Evolutionary conservation across 805 yeast species (phyloP).

Genomic region (Metschnikowia rubicola): DNA sequence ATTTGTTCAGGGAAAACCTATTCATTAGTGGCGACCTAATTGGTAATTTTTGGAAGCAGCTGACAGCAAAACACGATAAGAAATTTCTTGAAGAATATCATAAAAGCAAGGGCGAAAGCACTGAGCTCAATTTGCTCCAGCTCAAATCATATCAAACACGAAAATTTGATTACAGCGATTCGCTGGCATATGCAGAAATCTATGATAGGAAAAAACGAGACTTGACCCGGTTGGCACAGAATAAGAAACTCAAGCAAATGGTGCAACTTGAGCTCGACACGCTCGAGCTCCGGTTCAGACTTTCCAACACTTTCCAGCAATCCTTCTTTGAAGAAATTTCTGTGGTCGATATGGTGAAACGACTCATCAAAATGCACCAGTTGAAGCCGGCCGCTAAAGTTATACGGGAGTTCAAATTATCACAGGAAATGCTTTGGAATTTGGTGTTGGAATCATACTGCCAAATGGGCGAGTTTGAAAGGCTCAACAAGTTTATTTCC

Average conservation of each 20-base stretch:
- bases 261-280: conserved; percentile 30
- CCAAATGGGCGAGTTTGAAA: conserved; percentile 49
- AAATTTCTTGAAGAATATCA: conserved; percentile 26
- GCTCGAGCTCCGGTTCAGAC: conserved; percentile 29
- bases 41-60: conserved; percentile 35
- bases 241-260: conserved; percentile 19
- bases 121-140: conserved; percentile 18
- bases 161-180: not conserved
- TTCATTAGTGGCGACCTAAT: conserved; percentile 36
- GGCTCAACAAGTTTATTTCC: conserved; percentile 39
- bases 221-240: conserved; percentile 15
- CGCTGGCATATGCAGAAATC: conserved; percentile 6
- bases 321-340: conserved; percentile 29
- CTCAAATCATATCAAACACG: conserved; percentile 21
- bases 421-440: conserved; percentile 56
- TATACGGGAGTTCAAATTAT: conserved; percentile 51
- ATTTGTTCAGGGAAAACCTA: conserved; percentile 19
- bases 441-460: conserved; percentile 49
- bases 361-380: conserved; percentile 43
- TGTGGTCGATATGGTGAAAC: conserved; percentile 22
- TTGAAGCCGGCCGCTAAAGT: conserved; percentile 46
- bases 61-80: conserved; percentile 24
- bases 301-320: conserved; percentile 33
- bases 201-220: conserved; percentile 24
- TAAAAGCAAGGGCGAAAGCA: conserved; percentile 29